phyloP scores from a whole-genome alignment of 1,139 yeast species.

The Yamadazyma aaseri region DNA sequence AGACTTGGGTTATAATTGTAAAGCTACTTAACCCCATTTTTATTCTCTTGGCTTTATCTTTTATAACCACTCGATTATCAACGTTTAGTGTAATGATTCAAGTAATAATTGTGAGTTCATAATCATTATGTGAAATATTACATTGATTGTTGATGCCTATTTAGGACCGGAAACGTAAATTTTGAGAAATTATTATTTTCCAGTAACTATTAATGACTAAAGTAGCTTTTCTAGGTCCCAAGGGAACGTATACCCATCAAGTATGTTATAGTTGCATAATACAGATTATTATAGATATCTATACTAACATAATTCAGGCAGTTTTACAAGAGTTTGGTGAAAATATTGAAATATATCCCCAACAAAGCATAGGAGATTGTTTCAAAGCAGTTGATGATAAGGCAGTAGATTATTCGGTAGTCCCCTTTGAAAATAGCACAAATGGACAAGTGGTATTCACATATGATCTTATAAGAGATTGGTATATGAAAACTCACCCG shows the following conservation, averaged over 20 bases:
- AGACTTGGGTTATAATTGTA: conserved; percentile 10
- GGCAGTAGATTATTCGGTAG: conserved; percentile 68
- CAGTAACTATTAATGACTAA: conserved; percentile 17
- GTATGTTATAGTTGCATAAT: conserved; percentile 37
- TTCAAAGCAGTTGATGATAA: conserved; percentile 50
- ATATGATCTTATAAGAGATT: conserved; percentile 74
- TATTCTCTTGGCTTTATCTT: conserved; percentile 1
- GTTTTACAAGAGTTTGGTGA: conserved; percentile 71
- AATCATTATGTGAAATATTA: background rate
- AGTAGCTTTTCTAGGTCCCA: conserved; percentile 82
- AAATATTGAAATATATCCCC: conserved; percentile 42
- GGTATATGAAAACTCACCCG: conserved; percentile 35
- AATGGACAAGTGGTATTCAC: conserved; percentile 92
- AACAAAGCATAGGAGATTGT: conserved; percentile 58
- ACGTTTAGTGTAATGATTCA: background rate
- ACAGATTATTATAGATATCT: conserved; percentile 38
- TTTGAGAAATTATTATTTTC: conserved; percentile 1
- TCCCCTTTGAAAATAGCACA: conserved; percentile 92
- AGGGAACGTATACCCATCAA: conserved; percentile 89
- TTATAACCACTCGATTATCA: conserved; percentile 6
- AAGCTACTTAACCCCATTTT: background rate
- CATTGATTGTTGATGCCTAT: too few relatives aligned
- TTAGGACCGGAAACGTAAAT: too few relatives aligned
- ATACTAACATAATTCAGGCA: conserved; percentile 45
- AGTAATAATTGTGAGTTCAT: conserved; percentile 3